Evolutionary conservation across 1,139 yeast genomes (phyloP).

Genomic region (Geotrichum restrictum): DNA sequence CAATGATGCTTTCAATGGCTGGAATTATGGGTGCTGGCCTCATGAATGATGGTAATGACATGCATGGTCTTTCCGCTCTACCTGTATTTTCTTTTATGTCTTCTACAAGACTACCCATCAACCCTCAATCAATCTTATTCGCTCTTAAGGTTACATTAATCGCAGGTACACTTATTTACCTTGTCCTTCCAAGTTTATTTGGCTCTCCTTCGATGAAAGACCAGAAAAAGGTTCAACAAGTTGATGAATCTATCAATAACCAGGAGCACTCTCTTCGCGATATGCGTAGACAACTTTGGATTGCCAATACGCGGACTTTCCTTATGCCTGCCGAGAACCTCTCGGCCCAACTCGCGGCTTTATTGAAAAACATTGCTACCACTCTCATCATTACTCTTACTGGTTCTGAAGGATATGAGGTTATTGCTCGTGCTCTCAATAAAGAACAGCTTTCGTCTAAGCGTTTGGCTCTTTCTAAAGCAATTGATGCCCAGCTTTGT

Average conservation of each 20-base stretch:
- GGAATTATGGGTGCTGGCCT: constrained; percentile 40
- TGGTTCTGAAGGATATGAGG: constrained; percentile 27
- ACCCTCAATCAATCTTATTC: constrained; percentile 22
- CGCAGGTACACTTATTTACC: constrained; percentile 33
- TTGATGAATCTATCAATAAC: neutral
- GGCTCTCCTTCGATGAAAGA: neutral
- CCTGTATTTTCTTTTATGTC: constrained; percentile 30
- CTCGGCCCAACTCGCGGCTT: constrained; percentile 19
- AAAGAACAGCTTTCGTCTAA: constrained; percentile 14
- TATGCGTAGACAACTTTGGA: constrained; percentile 30
- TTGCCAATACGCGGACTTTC: constrained; percentile 30
- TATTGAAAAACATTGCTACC: constrained; percentile 19
- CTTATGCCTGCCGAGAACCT: constrained; percentile 23
- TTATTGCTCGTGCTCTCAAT: constrained; percentile 16
- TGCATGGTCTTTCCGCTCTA: constrained; percentile 36
- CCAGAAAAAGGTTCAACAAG: constrained; percentile 1
- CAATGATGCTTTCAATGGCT: constrained; percentile 41
- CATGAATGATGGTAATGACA: constrained; percentile 30
- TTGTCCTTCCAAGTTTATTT: constrained; percentile 26
- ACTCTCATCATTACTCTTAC: constrained; percentile 22
- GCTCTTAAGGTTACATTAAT: constrained; percentile 32
- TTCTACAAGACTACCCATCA: constrained; percentile 11
- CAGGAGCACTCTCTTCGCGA: constrained; percentile 15
- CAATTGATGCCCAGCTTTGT: constrained; percentile 40
- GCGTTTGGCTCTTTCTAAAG: constrained; percentile 28